Conservation (phyloP, 176 grass and related monocot genomes). For the Bolboschoenus planiculmis region DNA sequence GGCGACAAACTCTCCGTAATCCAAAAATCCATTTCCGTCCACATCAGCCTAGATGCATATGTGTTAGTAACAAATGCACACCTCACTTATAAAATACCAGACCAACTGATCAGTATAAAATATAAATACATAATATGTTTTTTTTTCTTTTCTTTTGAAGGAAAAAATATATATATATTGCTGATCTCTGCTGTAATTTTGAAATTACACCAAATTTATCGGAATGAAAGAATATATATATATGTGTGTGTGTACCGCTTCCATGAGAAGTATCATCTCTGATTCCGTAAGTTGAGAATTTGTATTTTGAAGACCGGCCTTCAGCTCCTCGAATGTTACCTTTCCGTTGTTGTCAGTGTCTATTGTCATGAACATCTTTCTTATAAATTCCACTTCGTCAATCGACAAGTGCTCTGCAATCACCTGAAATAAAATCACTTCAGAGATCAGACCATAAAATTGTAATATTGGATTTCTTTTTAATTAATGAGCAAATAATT, state of each 20-base stretch:
- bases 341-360: constrained; percentile 68
- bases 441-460: neutral
- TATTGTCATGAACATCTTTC: constrained; percentile 84
- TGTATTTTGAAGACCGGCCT: constrained; percentile 65
- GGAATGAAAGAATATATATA: neutral
- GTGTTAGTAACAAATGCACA: neutral
- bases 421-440: constrained; percentile 26
- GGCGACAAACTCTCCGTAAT: constrained; percentile 92
- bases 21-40: constrained; percentile 82
- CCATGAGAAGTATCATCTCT: constrained; percentile 96
- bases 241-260: constrained; percentile 80
- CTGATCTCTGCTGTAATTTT: neutral
- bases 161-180: too few species aligned
- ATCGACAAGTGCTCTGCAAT: constrained; percentile 84
- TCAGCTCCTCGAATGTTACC: constrained; percentile 78
- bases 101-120: neutral
- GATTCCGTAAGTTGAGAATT: constrained; percentile 76
- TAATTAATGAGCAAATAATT: neutral
- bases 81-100: neutral
- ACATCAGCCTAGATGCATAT: constrained; percentile 56
- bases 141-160: neutral
- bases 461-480: neutral
- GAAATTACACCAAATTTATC: neutral
- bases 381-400: constrained; percentile 89
- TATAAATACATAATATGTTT: neutral